Evolutionary conservation across 371 early-diverging fungal species (phyloP).

Genomic region (Entomophthora muscae): DNA sequence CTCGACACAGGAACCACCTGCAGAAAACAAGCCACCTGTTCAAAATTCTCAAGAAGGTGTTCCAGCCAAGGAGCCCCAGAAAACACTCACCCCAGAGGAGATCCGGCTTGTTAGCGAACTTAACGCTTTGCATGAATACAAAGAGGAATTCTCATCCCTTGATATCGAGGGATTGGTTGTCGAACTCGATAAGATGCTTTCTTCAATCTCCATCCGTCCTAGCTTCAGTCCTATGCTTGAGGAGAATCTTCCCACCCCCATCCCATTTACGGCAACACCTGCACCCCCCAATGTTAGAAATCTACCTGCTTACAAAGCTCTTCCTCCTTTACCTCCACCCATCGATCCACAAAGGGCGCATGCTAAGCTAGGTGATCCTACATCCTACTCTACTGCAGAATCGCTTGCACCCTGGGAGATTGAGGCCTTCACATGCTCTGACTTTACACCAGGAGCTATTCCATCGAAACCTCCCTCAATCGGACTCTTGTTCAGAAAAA

Average conservation of each 20-base stretch:
- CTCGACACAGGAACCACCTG: neutral
- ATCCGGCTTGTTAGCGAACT: neutral
- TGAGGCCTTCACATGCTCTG: neutral
- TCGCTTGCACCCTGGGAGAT: neutral
- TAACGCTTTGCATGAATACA: neutral
- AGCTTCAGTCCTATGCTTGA: neutral
- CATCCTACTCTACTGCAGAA: neutral
- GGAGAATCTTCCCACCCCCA: neutral
- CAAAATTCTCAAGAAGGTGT: neutral
- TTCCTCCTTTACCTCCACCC: neutral
- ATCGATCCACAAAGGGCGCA: neutral
- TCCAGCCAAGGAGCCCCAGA: neutral
- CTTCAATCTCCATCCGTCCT: neutral
- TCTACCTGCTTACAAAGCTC: neutral
- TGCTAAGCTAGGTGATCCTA: neutral
- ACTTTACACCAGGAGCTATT: neutral
- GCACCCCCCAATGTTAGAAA: neutral
- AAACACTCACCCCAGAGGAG: neutral
- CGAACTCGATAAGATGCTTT: neutral
- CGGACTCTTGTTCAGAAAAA: neutral
- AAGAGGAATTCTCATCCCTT: neutral
- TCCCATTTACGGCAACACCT: neutral
- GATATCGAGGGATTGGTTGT: neutral
- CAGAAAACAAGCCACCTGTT: neutral
- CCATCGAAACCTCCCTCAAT: neutral